Base-by-base conservation (phyloP, 192 early-diverging fungal species). In the Coemansia sp. region DNA sequence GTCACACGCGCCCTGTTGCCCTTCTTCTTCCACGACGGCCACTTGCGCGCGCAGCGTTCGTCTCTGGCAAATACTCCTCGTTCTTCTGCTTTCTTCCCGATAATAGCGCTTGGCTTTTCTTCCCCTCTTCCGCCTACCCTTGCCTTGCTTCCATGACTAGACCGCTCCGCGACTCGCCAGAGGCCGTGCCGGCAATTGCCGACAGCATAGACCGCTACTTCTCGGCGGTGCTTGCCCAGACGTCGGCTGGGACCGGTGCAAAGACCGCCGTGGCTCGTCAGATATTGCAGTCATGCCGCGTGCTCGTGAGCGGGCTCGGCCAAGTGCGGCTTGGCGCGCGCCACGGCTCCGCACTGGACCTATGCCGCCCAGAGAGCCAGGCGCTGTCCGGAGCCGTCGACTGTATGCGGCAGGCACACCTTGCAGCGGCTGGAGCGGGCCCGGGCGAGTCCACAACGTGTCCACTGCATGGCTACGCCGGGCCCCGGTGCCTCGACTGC, bases 281-380 rank as follows among this genome's bases (percentile, higher is more conserved):
- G 37, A 47, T 72, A 20, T 52, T 72, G 35, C 61, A 41, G 48
- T 51, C 60, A 7, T 72, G 61, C 40, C 42, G 54, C 34, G 22
- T 28, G 28, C 38, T 72, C 23, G 38, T 59, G 12, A 51, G 18
- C 14, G 61, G 54, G 26, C 61, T 72, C 42, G 56, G 49, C 13
- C 12, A 26, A 12, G 38, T 64, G 27, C 51, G 47, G 23, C 25
- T 41, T 4, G 40, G 37, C 37, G 48, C 33, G 12, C 47, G 35
- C 26, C 39, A 40, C 23, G 16, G 12, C 26, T 39, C 40, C 3
- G 28, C 40, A 12, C 31, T 45, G 11, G 43, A 54, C n/a, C 31
- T 41, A 0, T 64, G 52, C 48, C 31, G 44, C 28, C 20, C 52
- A 20, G 48, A 60, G 38, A 51, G 56, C 52, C 37, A 22, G 8